phyloP scores from a whole-genome alignment of 1,139 yeast species.

The Candida albicans region DNA sequence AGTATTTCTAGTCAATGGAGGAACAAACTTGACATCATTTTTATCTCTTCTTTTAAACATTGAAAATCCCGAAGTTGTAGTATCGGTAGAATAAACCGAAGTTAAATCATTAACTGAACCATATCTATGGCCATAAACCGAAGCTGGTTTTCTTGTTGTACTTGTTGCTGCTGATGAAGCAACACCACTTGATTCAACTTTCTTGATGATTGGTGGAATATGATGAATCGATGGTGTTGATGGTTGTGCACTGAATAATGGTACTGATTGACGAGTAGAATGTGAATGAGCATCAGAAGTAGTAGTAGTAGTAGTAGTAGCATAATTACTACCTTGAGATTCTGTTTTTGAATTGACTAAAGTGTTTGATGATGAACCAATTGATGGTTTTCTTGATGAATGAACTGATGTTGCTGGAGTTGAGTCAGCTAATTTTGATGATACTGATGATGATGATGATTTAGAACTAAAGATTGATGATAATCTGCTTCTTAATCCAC shows the following conservation, averaged over 20 bases:
- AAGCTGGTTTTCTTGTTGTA: conserved; percentile 1
- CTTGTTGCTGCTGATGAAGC: conserved; percentile 1
- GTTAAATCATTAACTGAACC: conserved; percentile 22
- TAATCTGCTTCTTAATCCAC: conserved; percentile 28
- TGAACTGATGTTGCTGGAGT: not conserved
- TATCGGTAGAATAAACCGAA: conserved; percentile 31
- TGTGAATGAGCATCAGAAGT: conserved; percentile 5
- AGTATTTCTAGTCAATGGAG: conserved; percentile 19
- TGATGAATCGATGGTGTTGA: not conserved
- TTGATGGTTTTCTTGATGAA: conserved; percentile 2
- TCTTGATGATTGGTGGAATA: conserved; percentile 7
- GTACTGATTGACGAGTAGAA: conserved; percentile 2
- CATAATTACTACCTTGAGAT: conserved; percentile 16
- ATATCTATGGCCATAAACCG: conserved; percentile 12
- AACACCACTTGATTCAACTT: conserved; percentile 5
- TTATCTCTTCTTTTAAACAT: conserved; percentile 24
- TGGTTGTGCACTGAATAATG: conserved; percentile 8
- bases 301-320: too few relatives aligned
- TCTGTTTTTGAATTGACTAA: not conserved
- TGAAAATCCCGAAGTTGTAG: conserved; percentile 36
- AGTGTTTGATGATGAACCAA: conserved; percentile 16
- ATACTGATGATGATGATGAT: conserved; percentile 12
- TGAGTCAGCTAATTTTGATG: not conserved
- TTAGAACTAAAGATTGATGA: conserved; percentile 25
- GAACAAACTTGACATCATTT: conserved; percentile 18